These are phyloP conservation scores for Malassezia vespertilionis DNA, from an alignment of 1,284 basidiomycete genomes.

Conservation along the genomic window DNA sequence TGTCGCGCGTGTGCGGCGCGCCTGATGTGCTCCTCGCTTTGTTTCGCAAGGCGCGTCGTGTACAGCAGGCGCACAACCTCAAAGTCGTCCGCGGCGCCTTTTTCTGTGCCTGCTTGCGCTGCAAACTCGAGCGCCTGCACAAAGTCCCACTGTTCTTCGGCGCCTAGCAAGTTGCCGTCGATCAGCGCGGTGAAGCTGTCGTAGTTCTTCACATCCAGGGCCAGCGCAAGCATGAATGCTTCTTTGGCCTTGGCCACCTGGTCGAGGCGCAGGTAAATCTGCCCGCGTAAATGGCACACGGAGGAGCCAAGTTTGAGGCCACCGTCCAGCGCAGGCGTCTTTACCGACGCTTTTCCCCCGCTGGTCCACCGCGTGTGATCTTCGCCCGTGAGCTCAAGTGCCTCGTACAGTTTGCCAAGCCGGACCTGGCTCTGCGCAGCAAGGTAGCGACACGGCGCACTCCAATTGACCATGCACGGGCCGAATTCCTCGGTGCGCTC, in stretches of 20 bases:
- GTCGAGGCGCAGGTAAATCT: slow-evolving; percentile 85
- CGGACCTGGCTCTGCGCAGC: slow-evolving; percentile 88
- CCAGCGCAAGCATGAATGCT: slow-evolving; percentile 85
- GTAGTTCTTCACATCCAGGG: slow-evolving; percentile 91
- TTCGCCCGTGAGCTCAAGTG: slow-evolving; percentile 80
- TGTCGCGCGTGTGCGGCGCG: slow-evolving; percentile 24
- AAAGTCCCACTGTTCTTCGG: slow-evolving; percentile 68
- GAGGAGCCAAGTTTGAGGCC: slow-evolving; percentile 47
- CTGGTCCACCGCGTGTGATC: slow-evolving; percentile 36
- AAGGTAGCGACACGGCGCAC: slow-evolving; percentile 35
- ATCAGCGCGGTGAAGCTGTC: slow-evolving; percentile 86
- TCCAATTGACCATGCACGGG: slow-evolving; percentile 34
- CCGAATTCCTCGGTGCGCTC: slow-evolving; percentile 16
- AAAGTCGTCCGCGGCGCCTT: slow-evolving; percentile 57
- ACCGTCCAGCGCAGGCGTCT: slow-evolving; percentile 41
- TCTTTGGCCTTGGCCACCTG: slow-evolving; percentile 77
- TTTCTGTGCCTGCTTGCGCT: slow-evolving; percentile 59
- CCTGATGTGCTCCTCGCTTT: slow-evolving; percentile 26
- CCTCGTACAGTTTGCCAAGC: slow-evolving; percentile 84
- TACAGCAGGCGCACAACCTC: slow-evolving; percentile 85
- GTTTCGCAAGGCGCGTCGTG: slow-evolving; percentile 74
- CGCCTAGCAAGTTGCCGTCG: slow-evolving; percentile 59
- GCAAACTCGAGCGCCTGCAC: slow-evolving; percentile 71
- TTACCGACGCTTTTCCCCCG: slow-evolving; percentile 18
- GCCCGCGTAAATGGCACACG: slow-evolving; percentile 78